A percentile compares a stretch with the other conserved stretches of the same genome.
Evolutionary conservation across 2,329 filamentous ascomycete species (phyloP).

Genomic region (Calonectria pseudoreteaudii): DNA sequence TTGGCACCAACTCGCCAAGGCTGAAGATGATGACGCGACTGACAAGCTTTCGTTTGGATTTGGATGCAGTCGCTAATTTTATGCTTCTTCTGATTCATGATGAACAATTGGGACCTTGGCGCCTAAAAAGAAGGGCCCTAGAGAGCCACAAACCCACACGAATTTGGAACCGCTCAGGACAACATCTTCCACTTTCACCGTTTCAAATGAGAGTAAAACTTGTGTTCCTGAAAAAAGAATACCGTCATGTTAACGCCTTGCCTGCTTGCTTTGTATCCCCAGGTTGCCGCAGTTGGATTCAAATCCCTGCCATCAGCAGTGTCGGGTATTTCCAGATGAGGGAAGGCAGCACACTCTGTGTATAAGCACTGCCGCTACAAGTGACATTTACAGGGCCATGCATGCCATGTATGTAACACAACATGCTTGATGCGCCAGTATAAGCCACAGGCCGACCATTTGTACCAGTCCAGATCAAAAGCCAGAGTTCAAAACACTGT

Average conservation of each 20-base stretch:
- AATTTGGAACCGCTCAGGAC: no score
- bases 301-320: not conserved
- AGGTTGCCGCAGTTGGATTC: not conserved
- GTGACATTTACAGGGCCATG: not conserved
- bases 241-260: not conserved
- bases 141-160: no score
- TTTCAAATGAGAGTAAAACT: no score
- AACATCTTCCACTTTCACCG: no score
- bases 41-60: not conserved
- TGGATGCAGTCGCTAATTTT: no score
- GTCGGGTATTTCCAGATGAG: not conserved
- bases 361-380: not conserved
- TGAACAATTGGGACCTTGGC: no score
- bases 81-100: no score
- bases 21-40: not conserved
- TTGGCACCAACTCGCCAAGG: not conserved
- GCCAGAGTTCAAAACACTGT: not conserved
- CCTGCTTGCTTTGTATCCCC: not conserved
- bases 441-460: not conserved
- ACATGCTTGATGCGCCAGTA: not conserved
- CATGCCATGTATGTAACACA: not conserved
- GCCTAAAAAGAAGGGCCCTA: no score
- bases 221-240: not conserved
- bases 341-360: not conserved
- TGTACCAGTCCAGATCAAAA: not conserved